These are phyloP conservation scores for Actinidia arguta DNA, from an alignment of 179 eudicot species.

Conservation along the genomic window DNA sequence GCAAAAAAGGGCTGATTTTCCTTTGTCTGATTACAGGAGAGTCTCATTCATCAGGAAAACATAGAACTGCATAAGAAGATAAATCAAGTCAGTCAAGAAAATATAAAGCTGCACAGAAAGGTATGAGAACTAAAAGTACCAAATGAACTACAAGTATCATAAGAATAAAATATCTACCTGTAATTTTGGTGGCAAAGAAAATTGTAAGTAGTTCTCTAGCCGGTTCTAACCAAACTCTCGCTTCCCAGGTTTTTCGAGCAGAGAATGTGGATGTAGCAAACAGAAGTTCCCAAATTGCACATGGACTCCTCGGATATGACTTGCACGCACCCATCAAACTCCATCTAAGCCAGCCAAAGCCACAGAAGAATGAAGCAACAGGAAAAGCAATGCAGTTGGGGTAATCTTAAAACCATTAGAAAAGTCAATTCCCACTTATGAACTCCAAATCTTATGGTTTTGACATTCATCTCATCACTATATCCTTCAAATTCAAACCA, in stretches of 20 bases:
- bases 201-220: not conserved
- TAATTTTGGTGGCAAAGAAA: not conserved
- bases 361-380: conserved; percentile 40
- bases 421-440: conserved; percentile 1
- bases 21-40: conserved; percentile 47
- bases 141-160: not conserved
- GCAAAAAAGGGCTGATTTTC: conserved; percentile 28
- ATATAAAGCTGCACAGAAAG: conserved; percentile 62
- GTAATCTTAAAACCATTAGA: conserved; percentile 33
- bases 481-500: conserved; percentile 21
- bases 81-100: conserved; percentile 46
- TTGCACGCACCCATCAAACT: conserved; percentile 49
- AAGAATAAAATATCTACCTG: not conserved
- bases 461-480: not conserved
- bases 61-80: conserved; percentile 64
- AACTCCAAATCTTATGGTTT: not conserved
- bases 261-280: conserved; percentile 31
- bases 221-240: conserved; percentile 7
- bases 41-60: conserved; percentile 63
- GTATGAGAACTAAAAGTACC: conserved; percentile 31
- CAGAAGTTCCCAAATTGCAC: conserved; percentile 35
- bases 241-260: conserved; percentile 50
- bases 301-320: conserved; percentile 27
- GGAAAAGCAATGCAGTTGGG: conserved; percentile 50
- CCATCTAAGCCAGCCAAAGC: conserved; percentile 66